Evolutionary conservation across 2,329 filamentous ascomycete genomes (phyloP), one percentile per base, ranked within the genome.

Genomic region (Bisporella sp.): DNA sequence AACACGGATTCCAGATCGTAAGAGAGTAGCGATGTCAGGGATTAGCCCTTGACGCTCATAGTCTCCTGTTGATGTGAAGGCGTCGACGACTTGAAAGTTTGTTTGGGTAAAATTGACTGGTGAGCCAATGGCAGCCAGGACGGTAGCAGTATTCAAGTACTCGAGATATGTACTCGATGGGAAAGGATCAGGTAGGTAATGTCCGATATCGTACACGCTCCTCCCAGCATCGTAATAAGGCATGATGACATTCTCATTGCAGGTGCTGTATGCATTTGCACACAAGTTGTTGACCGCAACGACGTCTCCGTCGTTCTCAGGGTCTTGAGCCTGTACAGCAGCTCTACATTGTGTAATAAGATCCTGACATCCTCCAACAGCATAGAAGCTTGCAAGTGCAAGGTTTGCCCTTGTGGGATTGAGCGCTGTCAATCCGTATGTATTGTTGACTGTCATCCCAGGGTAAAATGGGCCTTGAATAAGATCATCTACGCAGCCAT

Each of bases 401-500:
- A 73, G 70, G 41, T 73, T 62, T 45, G 77, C 73, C 45, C 74
- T 70, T 1, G 73, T 72, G 5, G 75, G 68, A 43, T 74, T 72
- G 55, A 87, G 75, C 2, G 76, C 71, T 54, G 78, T 61, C 50
- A 86, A 74, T 6, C 75, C 79, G 62, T 87, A 90, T 0, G 82
- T 81, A 62, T 87, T 87, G 61, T 80, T 78, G 51, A 73, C 72
- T 7, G 78, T 77, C 63, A 83, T 84, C 6, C 66, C 62, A 1
- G 79, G 74, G 55, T 78, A 81, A 57, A 68, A 78, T 3, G 77
- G 75, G 4, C 71, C 70, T 66, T 89, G 82, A 1, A 81, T 72
- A 31, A 81, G 64, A 57, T 78, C 73, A 60, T 90, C 87, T 35
- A 89, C 71, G 56, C 84, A 79, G 9, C 84, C 85, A 63, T 89